These are phyloP conservation scores for Phanerodontia chrysosporium DNA, from an alignment of 768 basidiomycete genomes.

Conservation along the genomic window DNA sequence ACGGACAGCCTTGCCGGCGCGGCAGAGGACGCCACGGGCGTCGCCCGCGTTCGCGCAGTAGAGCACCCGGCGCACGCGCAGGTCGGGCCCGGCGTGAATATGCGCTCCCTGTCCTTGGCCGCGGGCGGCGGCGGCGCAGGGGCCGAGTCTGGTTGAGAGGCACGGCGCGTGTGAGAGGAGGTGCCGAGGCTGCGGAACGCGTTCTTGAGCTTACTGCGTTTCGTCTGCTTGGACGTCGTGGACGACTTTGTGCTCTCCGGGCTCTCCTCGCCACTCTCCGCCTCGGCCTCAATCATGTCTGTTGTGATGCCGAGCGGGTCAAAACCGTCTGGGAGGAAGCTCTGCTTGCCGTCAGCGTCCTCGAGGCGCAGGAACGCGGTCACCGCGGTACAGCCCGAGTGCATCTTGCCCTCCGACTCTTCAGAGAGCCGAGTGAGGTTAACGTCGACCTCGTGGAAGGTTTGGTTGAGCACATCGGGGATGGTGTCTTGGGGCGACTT, in stretches of 20 bases:
- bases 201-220: constrained; percentile 36
- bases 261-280: constrained; percentile 40
- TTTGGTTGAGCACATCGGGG: constrained; percentile 87
- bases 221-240: constrained; percentile 10
- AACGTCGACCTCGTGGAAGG: constrained; percentile 90
- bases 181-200: constrained; percentile 45
- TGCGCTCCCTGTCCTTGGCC: constrained; percentile 5
- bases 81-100: constrained; percentile 18
- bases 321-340: constrained; percentile 43
- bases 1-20: constrained; percentile 84
- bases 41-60: constrained; percentile 98
- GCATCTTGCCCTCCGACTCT: constrained; percentile 86
- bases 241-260: constrained; percentile 2
- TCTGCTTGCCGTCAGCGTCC: constrained; percentile 68
- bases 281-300: constrained; percentile 26
- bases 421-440: constrained; percentile 81
- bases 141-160: constrained; percentile 15
- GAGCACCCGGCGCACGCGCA: constrained; percentile 64
- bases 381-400: constrained; percentile 96
- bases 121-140: constrained; percentile 3
- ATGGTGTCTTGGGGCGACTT: constrained; percentile 54
- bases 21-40: constrained; percentile 89
- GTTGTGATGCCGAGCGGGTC: constrained; percentile 13
- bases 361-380: constrained; percentile 94
- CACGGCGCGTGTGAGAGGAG: constrained; percentile 12